phyloP scores from a whole-genome alignment of 106 monocot genomes.

The Narthecium ossifragum region DNA sequence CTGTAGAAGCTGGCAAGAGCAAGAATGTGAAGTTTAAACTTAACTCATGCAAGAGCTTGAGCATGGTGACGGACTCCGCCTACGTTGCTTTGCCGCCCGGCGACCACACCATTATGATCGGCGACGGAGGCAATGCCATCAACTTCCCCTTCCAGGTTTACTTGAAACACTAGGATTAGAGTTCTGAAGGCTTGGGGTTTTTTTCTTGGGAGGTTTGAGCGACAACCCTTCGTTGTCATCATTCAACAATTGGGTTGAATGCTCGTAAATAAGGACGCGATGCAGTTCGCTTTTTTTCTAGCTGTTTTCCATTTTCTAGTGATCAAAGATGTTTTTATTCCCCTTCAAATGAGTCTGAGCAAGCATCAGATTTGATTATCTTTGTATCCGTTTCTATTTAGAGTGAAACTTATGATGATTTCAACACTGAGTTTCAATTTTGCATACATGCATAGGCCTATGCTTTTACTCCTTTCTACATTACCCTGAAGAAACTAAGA shows the following conservation, averaged over 20 bases:
- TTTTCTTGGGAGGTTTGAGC: no score
- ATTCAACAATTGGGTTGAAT: conserved; percentile 2
- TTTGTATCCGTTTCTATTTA: no score
- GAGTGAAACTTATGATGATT: no score
- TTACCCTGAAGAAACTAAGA: no score
- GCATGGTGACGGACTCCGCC: conserved; percentile 26
- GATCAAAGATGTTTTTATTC: not conserved
- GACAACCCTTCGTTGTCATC: not conserved
- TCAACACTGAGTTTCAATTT: no score
- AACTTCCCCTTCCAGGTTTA: not conserved
- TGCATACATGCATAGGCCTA: no score
- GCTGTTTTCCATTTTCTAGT: no score
- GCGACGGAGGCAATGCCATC: not conserved
- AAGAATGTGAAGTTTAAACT: conserved; percentile 8
- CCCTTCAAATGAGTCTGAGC: no score
- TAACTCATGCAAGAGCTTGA: conserved; percentile 24
- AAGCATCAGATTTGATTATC: no score
- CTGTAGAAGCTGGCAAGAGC: conserved; percentile 12
- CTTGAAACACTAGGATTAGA: not conserved
- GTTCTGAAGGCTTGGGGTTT: not conserved
- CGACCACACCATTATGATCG: conserved; percentile 18
- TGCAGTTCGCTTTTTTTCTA: not conserved
- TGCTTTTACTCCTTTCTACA: no score
- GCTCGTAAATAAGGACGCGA: not conserved
- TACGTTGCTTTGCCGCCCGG: conserved; percentile 30